A percentile compares a stretch with the other conserved stretches of the same genome.
phyloP scores from a whole-genome alignment of 768 basidiomycete genomes.

The Tricholoma bakamatsutake region DNA sequence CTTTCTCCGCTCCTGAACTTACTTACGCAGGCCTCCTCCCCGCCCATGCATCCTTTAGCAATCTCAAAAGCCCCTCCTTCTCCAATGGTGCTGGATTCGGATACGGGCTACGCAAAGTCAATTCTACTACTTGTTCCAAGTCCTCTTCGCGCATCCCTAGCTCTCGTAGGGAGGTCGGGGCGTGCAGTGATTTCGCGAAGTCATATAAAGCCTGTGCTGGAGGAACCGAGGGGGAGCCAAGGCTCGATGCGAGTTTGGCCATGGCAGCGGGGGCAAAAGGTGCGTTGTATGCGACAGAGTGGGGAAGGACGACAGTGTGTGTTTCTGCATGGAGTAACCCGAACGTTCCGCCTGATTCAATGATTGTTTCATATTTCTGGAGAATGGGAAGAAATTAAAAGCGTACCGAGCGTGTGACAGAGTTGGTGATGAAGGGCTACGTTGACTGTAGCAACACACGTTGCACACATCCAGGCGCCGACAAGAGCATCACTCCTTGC shows the following conservation, averaged over 20 bases:
- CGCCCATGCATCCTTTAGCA: constrained; percentile 25
- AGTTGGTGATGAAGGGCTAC: constrained; percentile 37
- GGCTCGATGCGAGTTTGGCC: constrained; percentile 24
- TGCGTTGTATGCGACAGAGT: constrained; percentile 34
- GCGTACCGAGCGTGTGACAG: constrained; percentile 30
- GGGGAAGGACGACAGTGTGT: constrained; percentile 37
- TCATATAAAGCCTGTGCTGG: constrained; percentile 18
- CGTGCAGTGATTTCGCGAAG: constrained; percentile 21
- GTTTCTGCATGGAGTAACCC: constrained; percentile 36
- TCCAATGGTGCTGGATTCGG: constrained; percentile 34
- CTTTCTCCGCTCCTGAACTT: background rate
- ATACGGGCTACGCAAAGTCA: constrained; percentile 31
- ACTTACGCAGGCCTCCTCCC: constrained; percentile 22
- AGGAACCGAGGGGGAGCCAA: constrained; percentile 14
- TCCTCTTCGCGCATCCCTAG: constrained; percentile 37
- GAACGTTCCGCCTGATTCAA: constrained; percentile 29
- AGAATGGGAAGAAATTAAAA: constrained; percentile 15
- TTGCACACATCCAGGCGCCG: constrained; percentile 33
- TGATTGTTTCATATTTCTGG: background rate
- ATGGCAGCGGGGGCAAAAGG: constrained; percentile 27
- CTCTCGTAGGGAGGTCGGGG: constrained; percentile 27
- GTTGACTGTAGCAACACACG: constrained; percentile 28
- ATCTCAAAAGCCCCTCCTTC: constrained; percentile 21
- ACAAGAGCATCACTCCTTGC: constrained; percentile 30
- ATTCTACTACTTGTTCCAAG: constrained; percentile 30